These are phyloP conservation scores for Cercospora citrullina DNA, from an alignment of 2,329 filamentous ascomycete genomes.

Conservation along the genomic window DNA sequence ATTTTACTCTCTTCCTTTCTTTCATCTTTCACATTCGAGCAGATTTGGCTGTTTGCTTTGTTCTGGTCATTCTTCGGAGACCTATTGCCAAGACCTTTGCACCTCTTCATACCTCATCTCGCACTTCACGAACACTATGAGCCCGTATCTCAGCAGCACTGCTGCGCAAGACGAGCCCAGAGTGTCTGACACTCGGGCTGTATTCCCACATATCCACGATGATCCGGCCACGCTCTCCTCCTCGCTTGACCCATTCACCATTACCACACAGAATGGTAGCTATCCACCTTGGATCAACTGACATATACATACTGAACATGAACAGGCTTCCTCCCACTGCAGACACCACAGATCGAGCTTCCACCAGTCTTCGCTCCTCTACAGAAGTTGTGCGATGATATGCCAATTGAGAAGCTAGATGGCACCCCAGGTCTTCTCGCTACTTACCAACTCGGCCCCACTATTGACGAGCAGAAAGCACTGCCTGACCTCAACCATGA, in stretches of 20 bases:
- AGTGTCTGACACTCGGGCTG: slow-evolving; percentile 22
- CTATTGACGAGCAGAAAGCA: slow-evolving; percentile 61
- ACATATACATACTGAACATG: not conserved
- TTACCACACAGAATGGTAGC: slow-evolving; percentile 64
- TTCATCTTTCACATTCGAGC: slow-evolving; percentile 10
- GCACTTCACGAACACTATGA: slow-evolving; percentile 20
- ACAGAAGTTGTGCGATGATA: slow-evolving; percentile 69
- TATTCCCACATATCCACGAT: slow-evolving; percentile 33
- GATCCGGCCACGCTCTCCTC: slow-evolving; percentile 32
- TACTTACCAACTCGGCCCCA: slow-evolving; percentile 68
- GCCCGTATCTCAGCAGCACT: slow-evolving; percentile 24
- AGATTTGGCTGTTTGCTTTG: slow-evolving; percentile 13
- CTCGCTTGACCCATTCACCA: slow-evolving; percentile 61
- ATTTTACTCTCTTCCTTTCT: slow-evolving; percentile 23
- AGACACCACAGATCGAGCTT: slow-evolving; percentile 53
- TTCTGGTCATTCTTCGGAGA: slow-evolving; percentile 7
- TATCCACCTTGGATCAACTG: not conserved
- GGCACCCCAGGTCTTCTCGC: slow-evolving; percentile 78
- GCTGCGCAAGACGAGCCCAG: slow-evolving; percentile 15
- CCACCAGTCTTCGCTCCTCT: slow-evolving; percentile 73
- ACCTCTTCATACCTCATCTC: slow-evolving; percentile 15
- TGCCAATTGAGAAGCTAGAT: slow-evolving; percentile 74
- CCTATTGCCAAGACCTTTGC: slow-evolving; percentile 6
- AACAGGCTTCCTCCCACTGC: slow-evolving; percentile 65
- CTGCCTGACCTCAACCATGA: slow-evolving; percentile 74